Conservation (phyloP, 768 basidiomycete species). For the Cystofilobasidium ferigula region DNA sequence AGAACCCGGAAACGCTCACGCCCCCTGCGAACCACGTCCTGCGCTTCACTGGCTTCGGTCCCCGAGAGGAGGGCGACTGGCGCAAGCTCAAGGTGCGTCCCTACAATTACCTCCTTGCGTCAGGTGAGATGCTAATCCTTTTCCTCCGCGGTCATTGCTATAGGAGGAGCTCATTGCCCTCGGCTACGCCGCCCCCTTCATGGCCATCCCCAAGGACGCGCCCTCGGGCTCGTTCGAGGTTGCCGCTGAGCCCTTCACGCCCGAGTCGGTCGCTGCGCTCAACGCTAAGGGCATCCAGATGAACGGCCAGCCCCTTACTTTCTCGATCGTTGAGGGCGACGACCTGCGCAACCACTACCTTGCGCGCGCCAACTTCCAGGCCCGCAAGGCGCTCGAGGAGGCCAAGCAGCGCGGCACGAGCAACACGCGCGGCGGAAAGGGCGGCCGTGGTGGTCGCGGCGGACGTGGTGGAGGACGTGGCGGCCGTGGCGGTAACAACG, state of each 20-base stretch:
- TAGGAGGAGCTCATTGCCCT: conserved; percentile 31
- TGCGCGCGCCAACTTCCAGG: conserved; percentile 37
- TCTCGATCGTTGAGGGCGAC: conserved; percentile 30
- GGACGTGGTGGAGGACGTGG: conserved; percentile 27
- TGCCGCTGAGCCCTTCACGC: conserved; percentile 29
- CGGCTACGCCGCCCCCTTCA: conserved; percentile 36
- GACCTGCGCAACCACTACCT: conserved; percentile 37
- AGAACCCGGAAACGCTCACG: conserved; percentile 31
- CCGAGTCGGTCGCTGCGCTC: conserved; percentile 33
- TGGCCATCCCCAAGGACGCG: conserved; percentile 36
- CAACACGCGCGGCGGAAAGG: no score
- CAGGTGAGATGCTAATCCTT: background rate
- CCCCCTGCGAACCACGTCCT: conserved; percentile 34
- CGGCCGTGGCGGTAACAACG: conserved; percentile 26
- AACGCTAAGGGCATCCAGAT: conserved; percentile 31
- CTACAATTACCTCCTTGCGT: background rate
- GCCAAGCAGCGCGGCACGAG: no score
- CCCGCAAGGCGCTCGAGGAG: conserved; percentile 33
- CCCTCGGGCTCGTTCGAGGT: conserved; percentile 34
- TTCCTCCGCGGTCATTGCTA: background rate
- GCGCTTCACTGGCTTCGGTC: conserved; percentile 35
- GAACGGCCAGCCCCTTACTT: conserved; percentile 33
- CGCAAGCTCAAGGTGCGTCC: conserved; percentile 38
- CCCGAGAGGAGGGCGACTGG: conserved; percentile 35
- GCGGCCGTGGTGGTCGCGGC: conserved; percentile 23